A percentile compares a stretch with the other conserved stretches of the same genome.
Conservation (phyloP, 768 basidiomycete genomes). For the Lactarius evosmus region DNA sequence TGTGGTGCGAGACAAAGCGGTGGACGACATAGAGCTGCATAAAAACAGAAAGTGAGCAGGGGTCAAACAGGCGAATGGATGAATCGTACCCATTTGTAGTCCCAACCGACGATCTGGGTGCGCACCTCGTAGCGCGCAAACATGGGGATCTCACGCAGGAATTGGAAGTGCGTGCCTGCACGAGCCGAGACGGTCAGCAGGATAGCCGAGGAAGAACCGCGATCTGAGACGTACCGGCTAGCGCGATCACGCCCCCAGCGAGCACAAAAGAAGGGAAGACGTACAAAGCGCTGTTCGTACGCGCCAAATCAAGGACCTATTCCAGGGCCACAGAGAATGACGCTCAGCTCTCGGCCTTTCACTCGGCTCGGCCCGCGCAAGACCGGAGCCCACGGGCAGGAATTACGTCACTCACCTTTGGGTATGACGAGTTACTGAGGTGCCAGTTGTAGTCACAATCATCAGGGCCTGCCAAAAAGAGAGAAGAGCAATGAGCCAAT, state of each 20-base stretch:
- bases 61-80: not conserved
- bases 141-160: slow-evolving; percentile 68
- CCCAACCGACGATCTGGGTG: slow-evolving; percentile 58
- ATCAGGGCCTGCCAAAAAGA: slow-evolving; percentile 51
- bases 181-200: not conserved
- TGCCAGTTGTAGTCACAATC: slow-evolving; percentile 74
- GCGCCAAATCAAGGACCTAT: slow-evolving; percentile 37
- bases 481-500: not conserved
- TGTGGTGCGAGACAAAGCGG: slow-evolving; percentile 59
- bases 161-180: slow-evolving; percentile 59
- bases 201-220: too few relatives aligned
- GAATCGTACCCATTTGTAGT: slow-evolving; percentile 69
- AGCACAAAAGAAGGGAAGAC: slow-evolving; percentile 57
- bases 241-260: slow-evolving; percentile 58
- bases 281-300: slow-evolving; percentile 45
- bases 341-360: not conserved
- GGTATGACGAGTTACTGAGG: slow-evolving; percentile 78
- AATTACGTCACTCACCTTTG: slow-evolving; percentile 48
- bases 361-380: not conserved
- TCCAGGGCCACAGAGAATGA: not conserved
- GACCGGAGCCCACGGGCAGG: not conserved
- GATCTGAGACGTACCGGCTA: slow-evolving; percentile 39
- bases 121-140: slow-evolving; percentile 60
- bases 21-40: slow-evolving; percentile 57
- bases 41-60: not conserved